A percentile compares a stretch with the other conserved stretches of the same genome.
These are phyloP conservation scores for Glycine soja DNA, from an alignment of 306 rosid species.

Conservation along the genomic window DNA sequence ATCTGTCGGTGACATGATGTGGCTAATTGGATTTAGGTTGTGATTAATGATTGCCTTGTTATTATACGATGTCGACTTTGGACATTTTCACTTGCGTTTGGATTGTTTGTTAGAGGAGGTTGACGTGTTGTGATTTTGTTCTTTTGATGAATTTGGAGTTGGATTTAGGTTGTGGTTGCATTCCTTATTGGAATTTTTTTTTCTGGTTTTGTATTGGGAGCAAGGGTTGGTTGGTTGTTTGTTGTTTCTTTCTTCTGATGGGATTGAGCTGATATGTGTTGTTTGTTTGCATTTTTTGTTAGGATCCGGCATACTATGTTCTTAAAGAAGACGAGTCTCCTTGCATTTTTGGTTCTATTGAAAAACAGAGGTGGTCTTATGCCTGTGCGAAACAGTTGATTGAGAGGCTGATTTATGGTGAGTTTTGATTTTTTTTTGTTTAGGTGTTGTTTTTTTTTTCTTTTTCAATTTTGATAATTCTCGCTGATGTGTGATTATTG, in stretches of 20 bases:
- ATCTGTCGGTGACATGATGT: conserved; percentile 32
- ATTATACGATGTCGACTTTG: conserved; percentile 7
- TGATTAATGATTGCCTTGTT: not conserved
- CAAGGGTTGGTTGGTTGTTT: not conserved
- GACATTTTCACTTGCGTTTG: not conserved
- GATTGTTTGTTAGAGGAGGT: conserved; percentile 20
- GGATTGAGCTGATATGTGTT: conserved; percentile 41
- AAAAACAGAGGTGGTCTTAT: conserved; percentile 98
- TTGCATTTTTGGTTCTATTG: conserved; percentile 93
- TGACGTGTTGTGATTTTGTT: not conserved
- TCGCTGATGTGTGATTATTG: conserved; percentile 37
- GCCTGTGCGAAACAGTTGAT: conserved; percentile 99
- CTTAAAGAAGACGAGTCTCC: conserved; percentile 92
- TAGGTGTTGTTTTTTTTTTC: not conserved
- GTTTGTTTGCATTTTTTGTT: conserved; percentile 25
- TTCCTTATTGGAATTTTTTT: not conserved
- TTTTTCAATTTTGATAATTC: not conserved
- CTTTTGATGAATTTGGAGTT: conserved; percentile 5
- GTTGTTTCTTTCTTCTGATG: conserved; percentile 36
- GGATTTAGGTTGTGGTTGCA: not conserved
- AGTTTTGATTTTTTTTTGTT: not conserved
- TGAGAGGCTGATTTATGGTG: conserved; percentile 97
- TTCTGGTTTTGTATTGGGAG: conserved; percentile 35
- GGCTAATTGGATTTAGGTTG: not conserved
- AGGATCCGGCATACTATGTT: conserved; percentile 92